Evolutionary conservation across 1,139 yeast species (phyloP).

Genomic region (Diutina catenulata): DNA sequence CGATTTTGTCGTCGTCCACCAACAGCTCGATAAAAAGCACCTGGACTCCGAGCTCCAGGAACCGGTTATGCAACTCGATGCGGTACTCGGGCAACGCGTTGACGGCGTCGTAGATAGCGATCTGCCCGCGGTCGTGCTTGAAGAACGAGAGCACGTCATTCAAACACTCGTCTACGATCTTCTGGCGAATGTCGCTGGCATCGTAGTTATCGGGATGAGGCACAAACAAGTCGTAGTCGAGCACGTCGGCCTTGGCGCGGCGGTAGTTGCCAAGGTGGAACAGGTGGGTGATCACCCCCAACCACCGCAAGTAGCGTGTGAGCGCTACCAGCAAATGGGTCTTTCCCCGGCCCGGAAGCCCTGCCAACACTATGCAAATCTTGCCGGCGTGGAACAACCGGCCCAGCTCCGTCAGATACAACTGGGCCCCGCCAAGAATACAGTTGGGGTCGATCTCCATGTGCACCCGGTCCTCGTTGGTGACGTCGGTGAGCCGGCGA

Average conservation of each 20-base stretch:
- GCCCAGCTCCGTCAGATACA: conserved; percentile 85
- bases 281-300: conserved; percentile 86
- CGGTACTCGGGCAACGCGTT: conserved; percentile 72
- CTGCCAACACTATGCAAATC: conserved; percentile 79
- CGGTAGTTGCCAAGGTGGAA: conserved; percentile 93
- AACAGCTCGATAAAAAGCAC: conserved; percentile 81
- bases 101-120: conserved; percentile 93
- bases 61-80: conserved; percentile 38
- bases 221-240: conserved; percentile 63
- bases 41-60: conserved; percentile 52
- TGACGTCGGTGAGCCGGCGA: conserved; percentile 31
- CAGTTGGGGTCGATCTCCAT: conserved; percentile 36
- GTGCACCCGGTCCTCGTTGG: conserved; percentile 44
- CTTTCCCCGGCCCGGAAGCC: conserved; percentile 94
- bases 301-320: conserved; percentile 85
- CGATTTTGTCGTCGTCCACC: conserved; percentile 60
- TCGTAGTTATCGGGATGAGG: conserved; percentile 45
- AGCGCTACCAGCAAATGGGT: conserved; percentile 87
- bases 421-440: conserved; percentile 65
- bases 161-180: conserved; percentile 53
- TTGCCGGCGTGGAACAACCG: conserved; percentile 92
- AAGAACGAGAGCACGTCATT: conserved; percentile 64
- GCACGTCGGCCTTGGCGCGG: conserved; percentile 43
- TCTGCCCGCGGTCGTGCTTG: conserved; percentile 70
- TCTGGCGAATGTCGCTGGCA: conserved; percentile 44